Evolutionary conservation across 148 eudicot genomes (phyloP), one percentile per base, ranked within the genome.

Genomic region (Rhododendron vialii): DNA sequence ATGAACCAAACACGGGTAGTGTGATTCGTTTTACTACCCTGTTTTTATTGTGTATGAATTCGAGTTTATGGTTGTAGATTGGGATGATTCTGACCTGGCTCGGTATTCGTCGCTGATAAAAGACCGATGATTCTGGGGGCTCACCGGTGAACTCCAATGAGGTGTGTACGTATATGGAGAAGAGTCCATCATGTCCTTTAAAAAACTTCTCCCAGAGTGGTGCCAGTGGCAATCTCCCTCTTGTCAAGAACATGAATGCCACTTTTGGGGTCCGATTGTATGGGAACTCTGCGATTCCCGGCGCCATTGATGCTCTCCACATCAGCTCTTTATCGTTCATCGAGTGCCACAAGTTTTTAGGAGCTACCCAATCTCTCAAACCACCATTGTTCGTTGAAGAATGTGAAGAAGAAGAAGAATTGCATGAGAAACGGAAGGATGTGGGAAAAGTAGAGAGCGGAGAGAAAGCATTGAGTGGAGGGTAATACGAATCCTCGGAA

Each of bases 201-300:
- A 96, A 96, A 90, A 96, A 96, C 86, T 81, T 84, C 88, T 96
- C 98, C 98, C 98, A 95, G 14, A 96, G 86, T 14, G 94, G 93
- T 8, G 92, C 93, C 53, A 96, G 87, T 28, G 94, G 95, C 79
- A 96, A 82, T 28, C 87, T 86, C 11, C 94, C 95, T 84, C 92
- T 93, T 0, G 92, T 88, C 80, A 96, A 86, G 93, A 95, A 96
- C 95, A 96, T 84, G 89, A 96, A 96, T 4, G 98, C 98, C 30
- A 96, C 91, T 88, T 93, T 96, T 1, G 91, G 93, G 3, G 86
- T 91, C n/a, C 86, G 75, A 63, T 87, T 89, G 26, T 55, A 82
- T 12, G 91, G 91, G 51, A 41, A 63, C 36, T 90, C 82, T 12
- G 12, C 55, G 0, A 85, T 84, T 51, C 26, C 84, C 1, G 94